Percentiles rank a stretch among this genome's conserved stretches.
Evolutionary conservation across 345 rosid species (phyloP).

Genomic region (Anastatica hierochuntica): DNA sequence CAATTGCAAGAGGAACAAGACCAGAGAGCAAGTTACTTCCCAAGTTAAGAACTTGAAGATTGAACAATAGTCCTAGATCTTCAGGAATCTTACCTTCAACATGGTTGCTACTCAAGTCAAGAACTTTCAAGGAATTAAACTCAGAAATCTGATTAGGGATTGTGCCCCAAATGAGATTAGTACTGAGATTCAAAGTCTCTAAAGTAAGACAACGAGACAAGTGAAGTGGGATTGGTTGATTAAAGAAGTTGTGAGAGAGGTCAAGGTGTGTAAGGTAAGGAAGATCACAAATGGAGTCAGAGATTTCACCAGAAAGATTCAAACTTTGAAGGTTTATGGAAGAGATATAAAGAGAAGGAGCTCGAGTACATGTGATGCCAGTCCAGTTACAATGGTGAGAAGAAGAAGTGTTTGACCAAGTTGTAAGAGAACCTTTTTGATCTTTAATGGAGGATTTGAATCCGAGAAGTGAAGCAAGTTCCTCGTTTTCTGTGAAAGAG

Average conservation of each 20-base stretch:
- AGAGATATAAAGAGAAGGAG: slow-evolving; percentile 49
- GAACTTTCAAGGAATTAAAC: slow-evolving; percentile 43
- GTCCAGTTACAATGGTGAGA: slow-evolving; percentile 82
- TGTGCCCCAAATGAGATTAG: slow-evolving; percentile 66
- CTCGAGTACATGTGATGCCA: slow-evolving; percentile 53
- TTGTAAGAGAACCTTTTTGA: slow-evolving; percentile 55
- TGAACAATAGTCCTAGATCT: slow-evolving; percentile 43
- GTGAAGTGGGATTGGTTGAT: slow-evolving; percentile 81
- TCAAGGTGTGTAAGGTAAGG: slow-evolving; percentile 51
- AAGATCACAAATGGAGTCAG: slow-evolving; percentile 58
- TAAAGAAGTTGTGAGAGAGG: slow-evolving; percentile 68
- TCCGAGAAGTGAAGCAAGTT: slow-evolving; percentile 48
- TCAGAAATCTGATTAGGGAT: slow-evolving; percentile 73
- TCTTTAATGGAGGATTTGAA: slow-evolving; percentile 69
- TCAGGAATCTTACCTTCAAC: slow-evolving; percentile 79
- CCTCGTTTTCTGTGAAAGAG: slow-evolving; percentile 48
- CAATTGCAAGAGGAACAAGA: slow-evolving; percentile 50
- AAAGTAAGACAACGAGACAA: slow-evolving; percentile 59
- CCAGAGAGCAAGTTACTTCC: slow-evolving; percentile 76
- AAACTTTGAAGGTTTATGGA: slow-evolving; percentile 62
- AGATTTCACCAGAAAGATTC: slow-evolving; percentile 88
- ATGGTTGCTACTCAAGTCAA: slow-evolving; percentile 62
- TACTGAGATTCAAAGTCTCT: slow-evolving; percentile 57
- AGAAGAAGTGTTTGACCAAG: slow-evolving; percentile 48
- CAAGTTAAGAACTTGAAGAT: slow-evolving; percentile 57